Evolutionary conservation across 805 yeast genomes (phyloP).

Genomic region (Candida adriatica): DNA sequence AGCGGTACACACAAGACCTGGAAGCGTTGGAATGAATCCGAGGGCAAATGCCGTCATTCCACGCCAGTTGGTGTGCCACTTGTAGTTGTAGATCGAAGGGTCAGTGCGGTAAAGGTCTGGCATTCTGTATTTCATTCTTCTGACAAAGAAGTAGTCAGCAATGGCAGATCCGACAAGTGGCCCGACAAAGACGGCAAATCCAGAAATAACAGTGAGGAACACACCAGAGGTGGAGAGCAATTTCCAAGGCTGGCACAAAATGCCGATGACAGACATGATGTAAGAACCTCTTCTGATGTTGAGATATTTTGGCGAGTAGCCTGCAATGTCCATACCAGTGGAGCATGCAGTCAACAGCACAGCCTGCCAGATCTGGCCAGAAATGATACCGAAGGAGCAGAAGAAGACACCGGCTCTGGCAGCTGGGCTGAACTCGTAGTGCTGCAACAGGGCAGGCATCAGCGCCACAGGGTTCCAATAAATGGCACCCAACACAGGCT

Average conservation of each 20-base stretch:
- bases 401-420: constrained; percentile 28
- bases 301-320: constrained; percentile 20
- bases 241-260: constrained; percentile 32
- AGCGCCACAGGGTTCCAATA: constrained; percentile 27
- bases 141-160: constrained; percentile 14
- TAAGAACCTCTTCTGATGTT: constrained; percentile 32
- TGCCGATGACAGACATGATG: constrained; percentile 25
- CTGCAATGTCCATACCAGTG: constrained; percentile 22
- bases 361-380: constrained; percentile 27
- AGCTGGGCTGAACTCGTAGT: constrained; percentile 19
- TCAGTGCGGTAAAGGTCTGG: constrained; percentile 14
- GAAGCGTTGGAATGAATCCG: constrained; percentile 20
- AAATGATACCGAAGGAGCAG: constrained; percentile 21
- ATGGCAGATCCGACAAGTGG: constrained; percentile 17
- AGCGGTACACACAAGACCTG: constrained; percentile 17
- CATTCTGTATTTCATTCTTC: constrained; percentile 15
- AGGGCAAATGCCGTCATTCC: constrained; percentile 15
- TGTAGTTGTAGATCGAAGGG: constrained; percentile 17
- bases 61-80: constrained; percentile 24
- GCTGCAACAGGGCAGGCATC: constrained; percentile 12
- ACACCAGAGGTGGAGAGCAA: constrained; percentile 21
- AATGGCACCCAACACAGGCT: constrained; percentile 21
- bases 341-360: constrained; percentile 23
- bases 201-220: constrained; percentile 19
- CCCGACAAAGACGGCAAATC: constrained; percentile 20